Evolutionary conservation across 176 grass and related monocot species (phyloP), one percentile per base, ranked within the genome.

Genomic region (Bolboschoenus planiculmis): DNA sequence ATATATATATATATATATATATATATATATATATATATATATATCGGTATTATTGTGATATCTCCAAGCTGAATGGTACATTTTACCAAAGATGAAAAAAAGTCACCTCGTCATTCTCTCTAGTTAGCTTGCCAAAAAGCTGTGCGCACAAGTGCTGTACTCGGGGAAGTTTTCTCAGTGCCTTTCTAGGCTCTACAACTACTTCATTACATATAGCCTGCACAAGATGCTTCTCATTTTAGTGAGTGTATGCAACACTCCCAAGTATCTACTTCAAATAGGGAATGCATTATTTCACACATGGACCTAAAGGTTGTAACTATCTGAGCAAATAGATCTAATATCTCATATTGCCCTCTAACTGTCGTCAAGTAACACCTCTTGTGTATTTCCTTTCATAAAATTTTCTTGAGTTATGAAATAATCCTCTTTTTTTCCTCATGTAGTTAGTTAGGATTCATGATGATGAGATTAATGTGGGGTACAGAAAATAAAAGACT

Each of bases 201-300:
- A 99, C 90, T 85, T 99, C 91, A 86, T 86, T 82, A 83, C 96
- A 99, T 50, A 95, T 93, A 65, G 88, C 91, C 96, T 99, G 86
- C 81, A 90, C 10, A 90, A 48, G 7, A 78, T 67, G 27, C 46
- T 72, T 58, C 51, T 40, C 33, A 60, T 42, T 61, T 71, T 43
- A 71, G 2, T 35, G n/a, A n/a, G n/a, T n/a, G n/a, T n/a, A n/a
- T n/a, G n/a, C n/a, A n/a, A n/a, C n/a, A n/a, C 27, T 63, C 60
- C 34, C 29, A 63, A 14, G 27, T 63, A 63, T 63, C 27, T 31
- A 15, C 26, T 63, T 66, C 0, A 67, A 37, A 16, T 67, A 67
- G 1, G 29, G n/a, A 33, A 67, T 67, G 8, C 11, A 47, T 23
- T 40, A 71, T 71, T 23, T 71, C 37, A 71, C 8, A 71, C 20